Evolutionary conservation across 2,329 filamentous ascomycete genomes (phyloP).

Genomic region (Cordyceps fumosorosea): DNA sequence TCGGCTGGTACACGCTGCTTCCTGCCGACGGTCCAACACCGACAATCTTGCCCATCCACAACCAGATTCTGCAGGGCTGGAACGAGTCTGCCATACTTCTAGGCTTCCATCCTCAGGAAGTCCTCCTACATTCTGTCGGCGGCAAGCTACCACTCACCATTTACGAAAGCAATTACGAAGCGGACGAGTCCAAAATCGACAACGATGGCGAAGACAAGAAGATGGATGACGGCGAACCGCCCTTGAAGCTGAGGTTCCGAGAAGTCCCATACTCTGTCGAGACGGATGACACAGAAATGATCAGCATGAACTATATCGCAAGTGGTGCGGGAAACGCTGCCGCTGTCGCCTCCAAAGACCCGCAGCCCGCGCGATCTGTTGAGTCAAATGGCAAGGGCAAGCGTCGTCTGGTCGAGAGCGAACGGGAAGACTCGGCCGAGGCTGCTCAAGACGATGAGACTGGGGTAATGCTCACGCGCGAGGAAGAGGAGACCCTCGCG

Average conservation of each 20-base stretch:
- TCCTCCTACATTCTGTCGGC: conserved; percentile 50
- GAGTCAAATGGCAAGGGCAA: conserved; percentile 49
- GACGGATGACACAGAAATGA: conserved; percentile 96
- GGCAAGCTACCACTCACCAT: conserved; percentile 84
- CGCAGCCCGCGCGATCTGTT: conserved; percentile 34
- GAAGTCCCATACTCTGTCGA: conserved; percentile 84
- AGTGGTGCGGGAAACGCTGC: conserved; percentile 76
- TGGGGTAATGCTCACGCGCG: conserved; percentile 40
- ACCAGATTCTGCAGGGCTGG: conserved; percentile 64
- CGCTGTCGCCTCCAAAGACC: conserved; percentile 41
- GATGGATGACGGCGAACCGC: conserved; percentile 58
- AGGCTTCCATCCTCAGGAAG: conserved; percentile 69
- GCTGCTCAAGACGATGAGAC: conserved; percentile 17
- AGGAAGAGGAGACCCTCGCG: conserved; percentile 56
- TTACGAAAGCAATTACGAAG: conserved; percentile 78
- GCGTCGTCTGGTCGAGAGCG: conserved; percentile 31
- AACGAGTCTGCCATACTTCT: conserved; percentile 87
- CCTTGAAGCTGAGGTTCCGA: conserved; percentile 65
- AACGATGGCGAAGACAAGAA: conserved; percentile 59
- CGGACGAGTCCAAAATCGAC: conserved; percentile 46
- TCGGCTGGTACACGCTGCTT: conserved; percentile 86
- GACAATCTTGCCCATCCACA: conserved; percentile 67
- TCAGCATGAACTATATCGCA: conserved; percentile 89
- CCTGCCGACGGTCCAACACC: conserved; percentile 63
- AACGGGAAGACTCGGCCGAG: conserved; percentile 23